Evolutionary conservation across 345 rosid species (phyloP), one percentile per base, ranked within the genome.

Genomic region (Murraya koenigii): DNA sequence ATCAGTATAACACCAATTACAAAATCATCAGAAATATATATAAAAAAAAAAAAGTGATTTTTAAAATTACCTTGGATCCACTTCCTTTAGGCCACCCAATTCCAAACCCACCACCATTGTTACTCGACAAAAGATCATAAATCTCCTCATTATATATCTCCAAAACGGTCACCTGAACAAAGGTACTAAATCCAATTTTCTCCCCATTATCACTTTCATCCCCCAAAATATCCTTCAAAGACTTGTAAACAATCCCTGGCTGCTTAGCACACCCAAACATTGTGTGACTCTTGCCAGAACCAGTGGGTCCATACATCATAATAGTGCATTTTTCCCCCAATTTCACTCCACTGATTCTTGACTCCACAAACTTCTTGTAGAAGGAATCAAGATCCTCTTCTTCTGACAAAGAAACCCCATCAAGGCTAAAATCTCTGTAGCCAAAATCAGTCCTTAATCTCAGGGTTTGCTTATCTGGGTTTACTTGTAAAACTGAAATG

Each of bases 241-340:
- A 80, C 33, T 88, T 72, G 72, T 94, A 96, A 41, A 96, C 99
- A 22, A 96, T 94, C 80, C 99, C 99, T 0, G 98, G 90, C 77
- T 90, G 91, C 89, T 91, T 94, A 67, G 92, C 64, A 77, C 92
- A 91, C 41, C 99, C 99, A 72, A 96, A 96, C 99, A 96, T 96
- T 0, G 97, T 92, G 79, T 94, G 95, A 66, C 99, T 96, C 85
- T 96, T 96, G 0, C 99, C 99, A 0, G 99, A 89, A 74, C 99
- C 98, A 0, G 99, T 96, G 0, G 99, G 99, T 35, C 99, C 99
- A 56, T 96, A 96, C 99, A 94, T 96, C 99, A 96, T 88, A 3
- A 96, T 78, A 0, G 99, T 96, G 56, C 99, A 92, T 70, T 90
- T 96, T 0, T 80, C 85, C 59, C 99, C 99, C 79, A 88, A 10